Evolutionary conservation across 148 eudicot species (phyloP).

Genomic region (Cornus kousa): DNA sequence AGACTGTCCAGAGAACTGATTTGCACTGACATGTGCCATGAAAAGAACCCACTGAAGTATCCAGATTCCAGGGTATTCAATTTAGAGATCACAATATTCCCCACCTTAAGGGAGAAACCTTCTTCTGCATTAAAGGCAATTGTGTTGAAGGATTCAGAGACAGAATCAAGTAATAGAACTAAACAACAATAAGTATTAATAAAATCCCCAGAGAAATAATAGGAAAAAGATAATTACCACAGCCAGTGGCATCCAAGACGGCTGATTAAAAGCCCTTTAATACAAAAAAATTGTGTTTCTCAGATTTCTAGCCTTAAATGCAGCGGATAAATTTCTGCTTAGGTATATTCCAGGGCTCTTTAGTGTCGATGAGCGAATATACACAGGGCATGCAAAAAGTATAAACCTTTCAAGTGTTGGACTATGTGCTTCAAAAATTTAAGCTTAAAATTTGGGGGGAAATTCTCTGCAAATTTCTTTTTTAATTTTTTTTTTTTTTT

Average conservation of each 20-base stretch:
- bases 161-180: background rate
- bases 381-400: constrained; percentile 22
- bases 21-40: constrained; percentile 35
- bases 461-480: constrained; percentile 18
- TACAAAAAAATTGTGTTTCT: background rate
- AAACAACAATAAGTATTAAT: background rate
- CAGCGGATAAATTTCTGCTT: constrained; percentile 12
- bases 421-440: constrained; percentile 16
- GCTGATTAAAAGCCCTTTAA: constrained; percentile 3
- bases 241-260: background rate
- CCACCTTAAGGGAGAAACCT: background rate
- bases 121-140: constrained; percentile 1
- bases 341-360: background rate
- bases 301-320: constrained; percentile 9
- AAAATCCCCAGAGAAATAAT: background rate
- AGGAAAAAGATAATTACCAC: constrained; percentile 3
- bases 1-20: constrained; percentile 30
- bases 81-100: background rate
- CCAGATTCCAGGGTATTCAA: constrained; percentile 3
- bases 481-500: no score
- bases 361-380: background rate
- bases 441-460: constrained; percentile 13
- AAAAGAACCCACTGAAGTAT: constrained; percentile 14
- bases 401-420: constrained; percentile 14
- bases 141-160: background rate